Conservation (phyloP, 441 rosid species). For the Pelargonium australe region DNA sequence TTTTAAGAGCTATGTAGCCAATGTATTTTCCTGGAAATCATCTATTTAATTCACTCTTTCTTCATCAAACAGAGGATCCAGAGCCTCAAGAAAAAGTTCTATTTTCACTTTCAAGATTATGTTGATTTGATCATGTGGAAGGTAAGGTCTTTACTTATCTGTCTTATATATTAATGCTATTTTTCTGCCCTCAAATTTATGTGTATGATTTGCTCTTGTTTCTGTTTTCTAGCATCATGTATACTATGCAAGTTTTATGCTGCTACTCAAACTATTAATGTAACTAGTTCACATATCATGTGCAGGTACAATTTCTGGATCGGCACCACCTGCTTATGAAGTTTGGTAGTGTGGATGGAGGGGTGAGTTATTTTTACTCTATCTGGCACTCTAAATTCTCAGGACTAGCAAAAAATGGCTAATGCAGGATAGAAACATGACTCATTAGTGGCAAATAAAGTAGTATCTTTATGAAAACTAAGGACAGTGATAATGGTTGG, state of each 20-base stretch:
- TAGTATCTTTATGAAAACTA: too few relatives aligned
- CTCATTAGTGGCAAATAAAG: too few relatives aligned
- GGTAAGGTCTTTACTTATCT: conserved; percentile 37
- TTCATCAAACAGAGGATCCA: conserved; percentile 58
- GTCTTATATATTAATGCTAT: not conserved
- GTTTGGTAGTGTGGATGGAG: conserved; percentile 93
- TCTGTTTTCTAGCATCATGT: not conserved
- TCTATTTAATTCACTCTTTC: conserved; percentile 16
- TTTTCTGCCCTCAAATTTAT: not conserved
- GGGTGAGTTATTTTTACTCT: conserved; percentile 45
- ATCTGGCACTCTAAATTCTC: conserved; percentile 1
- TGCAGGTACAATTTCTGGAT: conserved; percentile 92
- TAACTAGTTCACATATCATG: conserved; percentile 18
- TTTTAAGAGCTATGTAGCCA: conserved; percentile 10
- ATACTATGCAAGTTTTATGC: conserved; percentile 9
- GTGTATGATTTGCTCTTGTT: not conserved
- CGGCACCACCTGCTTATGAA: conserved; percentile 85
- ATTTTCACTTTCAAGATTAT: conserved; percentile 90
- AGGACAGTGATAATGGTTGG: too few relatives aligned
- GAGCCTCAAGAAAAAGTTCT: conserved; percentile 81
- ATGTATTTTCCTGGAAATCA: conserved; percentile 14
- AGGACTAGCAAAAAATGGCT: too few relatives aligned
- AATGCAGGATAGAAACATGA: too few relatives aligned
- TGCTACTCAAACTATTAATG: conserved; percentile 1
- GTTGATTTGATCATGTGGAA: conserved; percentile 87